A percentile compares a stretch with the other conserved stretches of the same genome.
Conservation (phyloP, 2,329 filamentous ascomycete genomes). For the Diaporthe longicolla region DNA sequence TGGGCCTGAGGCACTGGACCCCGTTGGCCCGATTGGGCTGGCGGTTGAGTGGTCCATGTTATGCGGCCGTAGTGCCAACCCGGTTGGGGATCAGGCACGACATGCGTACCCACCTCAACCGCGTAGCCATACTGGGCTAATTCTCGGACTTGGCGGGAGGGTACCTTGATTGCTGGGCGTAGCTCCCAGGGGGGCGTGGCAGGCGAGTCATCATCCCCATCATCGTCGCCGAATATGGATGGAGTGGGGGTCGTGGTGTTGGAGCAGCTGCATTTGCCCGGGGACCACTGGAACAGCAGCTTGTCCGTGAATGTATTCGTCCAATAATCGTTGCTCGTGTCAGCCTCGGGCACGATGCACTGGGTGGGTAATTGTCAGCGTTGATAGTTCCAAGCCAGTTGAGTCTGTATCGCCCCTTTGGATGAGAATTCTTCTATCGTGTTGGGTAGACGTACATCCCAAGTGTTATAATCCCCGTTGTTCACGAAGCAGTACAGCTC, state of each 20-base stretch:
- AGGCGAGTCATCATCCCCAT: not conserved
- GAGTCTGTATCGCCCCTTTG: no score
- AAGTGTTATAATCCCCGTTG: not conserved
- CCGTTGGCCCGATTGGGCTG: no score
- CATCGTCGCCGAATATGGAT: not conserved
- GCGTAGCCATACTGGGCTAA: not conserved
- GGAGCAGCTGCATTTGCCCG: not conserved
- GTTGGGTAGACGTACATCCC: not conserved
- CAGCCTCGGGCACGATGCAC: not conserved
- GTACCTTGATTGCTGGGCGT: not conserved
- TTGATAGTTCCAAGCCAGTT: not conserved
- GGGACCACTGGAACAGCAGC: not conserved
- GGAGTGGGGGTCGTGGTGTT: not conserved
- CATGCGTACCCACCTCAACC: no score
- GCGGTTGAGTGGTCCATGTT: not conserved
- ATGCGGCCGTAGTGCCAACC: not conserved
- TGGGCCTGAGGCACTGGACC: no score
- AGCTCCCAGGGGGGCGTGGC: not conserved
- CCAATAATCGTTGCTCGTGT: not conserved
- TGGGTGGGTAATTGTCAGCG: not conserved
- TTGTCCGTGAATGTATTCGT: conserved; percentile 5
- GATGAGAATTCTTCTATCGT: not conserved
- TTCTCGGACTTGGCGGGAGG: not conserved
- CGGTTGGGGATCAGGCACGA: no score
- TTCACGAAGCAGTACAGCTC: not conserved